Conservation (phyloP, 2,329 filamentous ascomycete species). For the Tolypocladium cylindrosporum region DNA sequence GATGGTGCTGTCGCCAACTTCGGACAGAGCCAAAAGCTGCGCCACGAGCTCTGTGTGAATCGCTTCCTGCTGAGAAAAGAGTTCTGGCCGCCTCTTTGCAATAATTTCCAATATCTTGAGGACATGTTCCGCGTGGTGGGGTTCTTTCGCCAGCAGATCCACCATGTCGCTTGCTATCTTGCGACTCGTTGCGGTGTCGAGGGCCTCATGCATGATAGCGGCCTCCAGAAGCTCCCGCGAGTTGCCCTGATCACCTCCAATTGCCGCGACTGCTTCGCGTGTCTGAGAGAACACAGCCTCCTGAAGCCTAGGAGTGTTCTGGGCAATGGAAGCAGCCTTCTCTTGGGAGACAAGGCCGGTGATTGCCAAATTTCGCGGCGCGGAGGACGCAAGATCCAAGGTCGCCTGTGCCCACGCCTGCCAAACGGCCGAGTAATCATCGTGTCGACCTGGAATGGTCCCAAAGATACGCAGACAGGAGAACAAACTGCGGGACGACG, state of each 20-base stretch:
- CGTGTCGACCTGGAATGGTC: constrained; percentile 25
- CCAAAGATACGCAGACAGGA: constrained; percentile 52
- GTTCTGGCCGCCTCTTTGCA: constrained; percentile 30
- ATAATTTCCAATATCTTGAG: constrained; percentile 39
- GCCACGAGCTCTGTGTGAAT: constrained; percentile 41
- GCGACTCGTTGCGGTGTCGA: constrained; percentile 24
- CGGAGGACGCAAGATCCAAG: constrained; percentile 19
- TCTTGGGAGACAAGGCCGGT: constrained; percentile 36
- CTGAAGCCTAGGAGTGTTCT: constrained; percentile 32
- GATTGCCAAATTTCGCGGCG: constrained; percentile 22
- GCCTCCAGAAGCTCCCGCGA: constrained; percentile 38
- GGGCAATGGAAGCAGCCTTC: constrained; percentile 27
- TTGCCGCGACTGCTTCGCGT: constrained; percentile 24
- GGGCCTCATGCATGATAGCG: constrained; percentile 30
- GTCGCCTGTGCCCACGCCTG: constrained; percentile 30
- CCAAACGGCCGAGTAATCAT: constrained; percentile 33
- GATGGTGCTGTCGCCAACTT: constrained; percentile 29
- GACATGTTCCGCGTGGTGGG: constrained; percentile 16
- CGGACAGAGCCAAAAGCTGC: constrained; percentile 42
- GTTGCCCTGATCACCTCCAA: constrained; percentile 8
- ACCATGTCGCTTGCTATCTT: constrained; percentile 25
- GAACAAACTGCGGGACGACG: constrained; percentile 57
- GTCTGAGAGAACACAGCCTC: constrained; percentile 31
- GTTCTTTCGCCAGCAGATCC: constrained; percentile 19
- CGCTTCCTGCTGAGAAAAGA: constrained; percentile 34